Conservation (phyloP, 352 stramenopile genomes). For the Thraustochytrium sp. region DNA sequence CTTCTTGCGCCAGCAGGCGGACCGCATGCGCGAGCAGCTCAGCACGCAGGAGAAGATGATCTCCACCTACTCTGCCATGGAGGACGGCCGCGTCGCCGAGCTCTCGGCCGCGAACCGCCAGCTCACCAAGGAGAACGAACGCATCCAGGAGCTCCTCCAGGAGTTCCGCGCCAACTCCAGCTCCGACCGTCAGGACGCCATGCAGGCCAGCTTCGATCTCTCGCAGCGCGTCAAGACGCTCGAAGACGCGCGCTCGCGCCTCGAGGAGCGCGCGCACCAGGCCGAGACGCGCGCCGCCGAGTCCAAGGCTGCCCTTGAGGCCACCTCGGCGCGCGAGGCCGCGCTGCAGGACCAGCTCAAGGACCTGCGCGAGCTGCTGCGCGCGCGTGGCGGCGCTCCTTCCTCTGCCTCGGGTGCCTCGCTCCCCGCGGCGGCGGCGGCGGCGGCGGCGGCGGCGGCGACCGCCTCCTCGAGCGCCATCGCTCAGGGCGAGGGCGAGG, state of each 20-base stretch:
- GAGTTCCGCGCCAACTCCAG: constrained; percentile 57
- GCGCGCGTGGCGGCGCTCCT: background rate
- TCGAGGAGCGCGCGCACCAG: constrained; percentile 58
- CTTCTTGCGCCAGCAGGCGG: background rate
- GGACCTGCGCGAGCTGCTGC: constrained; percentile 46
- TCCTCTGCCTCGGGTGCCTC: background rate
- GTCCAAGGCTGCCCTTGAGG: constrained; percentile 57
- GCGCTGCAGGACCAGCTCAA: constrained; percentile 57
- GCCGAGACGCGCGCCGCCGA: constrained; percentile 62
- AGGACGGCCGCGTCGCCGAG: constrained; percentile 7
- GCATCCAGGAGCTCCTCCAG: constrained; percentile 65
- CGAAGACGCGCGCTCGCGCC: background rate
- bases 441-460: background rate
- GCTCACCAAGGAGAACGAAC: constrained; percentile 50
- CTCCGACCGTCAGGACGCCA: constrained; percentile 57
- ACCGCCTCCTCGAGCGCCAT: background rate
- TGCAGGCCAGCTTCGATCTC: constrained; percentile 61
- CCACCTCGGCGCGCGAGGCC: constrained; percentile 54
- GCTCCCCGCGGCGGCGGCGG: background rate
- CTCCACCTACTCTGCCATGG: background rate
- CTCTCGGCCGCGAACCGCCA: background rate
- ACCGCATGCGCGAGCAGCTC: background rate
- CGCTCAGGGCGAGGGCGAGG: background rate
- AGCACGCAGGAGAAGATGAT: background rate
- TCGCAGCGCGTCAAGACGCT: constrained; percentile 50